Base-by-base conservation (phyloP, 2,329 filamentous ascomycete species). In the Albophoma yamanashiensis region DNA sequence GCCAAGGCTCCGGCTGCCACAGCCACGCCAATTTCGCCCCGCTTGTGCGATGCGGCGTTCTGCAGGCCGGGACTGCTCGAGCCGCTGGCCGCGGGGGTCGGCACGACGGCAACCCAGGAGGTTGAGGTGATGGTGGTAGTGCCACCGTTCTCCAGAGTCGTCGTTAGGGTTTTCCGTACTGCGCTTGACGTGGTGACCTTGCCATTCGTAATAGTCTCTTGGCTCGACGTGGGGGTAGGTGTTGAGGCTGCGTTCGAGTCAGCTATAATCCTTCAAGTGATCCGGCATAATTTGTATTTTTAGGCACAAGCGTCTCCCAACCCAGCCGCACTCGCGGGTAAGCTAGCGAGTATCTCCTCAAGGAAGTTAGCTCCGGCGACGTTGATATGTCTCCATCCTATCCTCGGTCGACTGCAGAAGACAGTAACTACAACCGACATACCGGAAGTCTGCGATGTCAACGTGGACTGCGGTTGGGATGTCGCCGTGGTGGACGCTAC, bases 91-190 rank as follows among this genome's bases (percentile, higher is more conserved):
- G 69, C 63, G 27, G 67, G 64, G 0, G 73, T 70, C 1, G 77
- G 75, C 14, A 75, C 71, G 45, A 78, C 75, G 27, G 72, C 75
- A 3, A 82, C 79, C 66, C 73, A 79, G 0, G 78, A 79, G 1
- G 79, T 82, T n/a, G 74, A 74, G 14, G 79, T 82, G 56, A 81
- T 69, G 15, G 76, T 73, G 3, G 75, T 75, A 58, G 78, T 70
- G 39, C 72, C 75, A 34, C 80, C 80, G 56, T 79, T 70, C 15
- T 71, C 65, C 42, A 76, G 68, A 8, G 79, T 80, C 8, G 76
- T 78, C n/a, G 79, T 82, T 62, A 71, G 69, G 0, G 77, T 79
- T 31, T 73, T 67, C 8, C 70, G 62, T 59, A 79, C 67, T 38
- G 71, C 63, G 62, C 66, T 76, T 15, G 69, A 73, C 14, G 75